Conservation (phyloP, 2,329 filamentous ascomycete genomes). For the Beauveria sp. region DNA sequence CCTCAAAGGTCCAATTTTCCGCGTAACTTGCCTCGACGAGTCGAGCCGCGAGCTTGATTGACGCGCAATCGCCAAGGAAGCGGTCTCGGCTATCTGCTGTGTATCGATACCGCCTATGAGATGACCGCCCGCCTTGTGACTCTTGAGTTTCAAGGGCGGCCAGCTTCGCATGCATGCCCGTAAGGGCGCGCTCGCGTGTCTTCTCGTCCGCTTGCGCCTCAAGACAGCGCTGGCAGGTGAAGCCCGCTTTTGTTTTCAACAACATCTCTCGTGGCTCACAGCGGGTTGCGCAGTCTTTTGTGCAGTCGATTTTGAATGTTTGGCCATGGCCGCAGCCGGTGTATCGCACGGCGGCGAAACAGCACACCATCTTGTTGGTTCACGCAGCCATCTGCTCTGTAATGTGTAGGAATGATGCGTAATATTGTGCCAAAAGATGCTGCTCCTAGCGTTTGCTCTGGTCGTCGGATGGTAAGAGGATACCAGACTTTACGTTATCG, state of each 20-base stretch:
- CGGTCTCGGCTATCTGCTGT: background rate
- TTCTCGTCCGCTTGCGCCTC: background rate
- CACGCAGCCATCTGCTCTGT: background rate
- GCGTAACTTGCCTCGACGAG: background rate
- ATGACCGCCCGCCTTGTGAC: too few species aligned
- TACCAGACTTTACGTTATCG: background rate
- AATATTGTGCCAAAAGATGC: background rate
- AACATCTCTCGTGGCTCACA: slow-evolving; percentile 16
- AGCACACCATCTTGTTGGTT: slow-evolving; percentile 22
- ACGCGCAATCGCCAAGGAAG: background rate
- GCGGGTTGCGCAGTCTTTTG: slow-evolving; percentile 17
- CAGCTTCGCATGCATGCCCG: background rate
- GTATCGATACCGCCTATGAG: too few species aligned
- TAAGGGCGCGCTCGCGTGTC: background rate
- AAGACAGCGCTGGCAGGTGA: background rate
- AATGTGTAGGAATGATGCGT: background rate
- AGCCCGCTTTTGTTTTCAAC: background rate
- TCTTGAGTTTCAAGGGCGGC: background rate
- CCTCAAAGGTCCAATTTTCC: background rate
- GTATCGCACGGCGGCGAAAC: slow-evolving; percentile 20
- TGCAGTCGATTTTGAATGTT: slow-evolving; percentile 23
- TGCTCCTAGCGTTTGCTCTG: background rate
- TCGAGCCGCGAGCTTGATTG: background rate
- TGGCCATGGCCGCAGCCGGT: slow-evolving; percentile 19
- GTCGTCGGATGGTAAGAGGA: background rate